These are phyloP conservation scores for Gryganskiella cystojenkinii DNA, from an alignment of 192 early-diverging fungal genomes.

Conservation along the genomic window DNA sequence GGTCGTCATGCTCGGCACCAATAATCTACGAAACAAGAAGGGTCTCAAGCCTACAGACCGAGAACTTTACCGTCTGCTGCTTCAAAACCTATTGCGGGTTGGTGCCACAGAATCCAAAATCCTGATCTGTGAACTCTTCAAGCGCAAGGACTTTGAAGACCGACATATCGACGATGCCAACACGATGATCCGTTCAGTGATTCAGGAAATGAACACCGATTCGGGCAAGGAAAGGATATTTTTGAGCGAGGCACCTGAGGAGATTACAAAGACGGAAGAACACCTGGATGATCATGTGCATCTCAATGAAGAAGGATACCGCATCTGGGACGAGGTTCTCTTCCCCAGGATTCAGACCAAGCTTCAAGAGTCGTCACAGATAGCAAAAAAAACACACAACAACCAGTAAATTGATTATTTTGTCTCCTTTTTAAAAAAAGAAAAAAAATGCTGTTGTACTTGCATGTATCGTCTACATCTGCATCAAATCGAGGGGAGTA, in stretches of 20 bases:
- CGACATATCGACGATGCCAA: slow-evolving; percentile 13
- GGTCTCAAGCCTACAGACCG: slow-evolving; percentile 5
- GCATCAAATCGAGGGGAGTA: too few relatives aligned
- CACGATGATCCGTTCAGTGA: slow-evolving; percentile 1
- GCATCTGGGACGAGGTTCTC: neutral
- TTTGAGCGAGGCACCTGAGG: slow-evolving; percentile 10
- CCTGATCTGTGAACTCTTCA: slow-evolving; percentile 13
- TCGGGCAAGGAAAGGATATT: slow-evolving; percentile 5
- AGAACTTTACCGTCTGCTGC: slow-evolving; percentile 4
- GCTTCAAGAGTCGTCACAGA: too few relatives aligned
- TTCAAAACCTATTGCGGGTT: slow-evolving; percentile 12
- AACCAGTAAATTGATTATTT: too few relatives aligned
- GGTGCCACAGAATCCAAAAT: neutral
- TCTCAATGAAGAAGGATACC: slow-evolving; percentile 8
- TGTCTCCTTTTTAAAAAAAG: too few relatives aligned
- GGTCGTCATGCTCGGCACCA: slow-evolving; percentile 20
- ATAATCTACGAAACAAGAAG: slow-evolving; percentile 25
- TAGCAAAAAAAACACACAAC: too few relatives aligned
- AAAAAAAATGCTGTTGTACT: too few relatives aligned
- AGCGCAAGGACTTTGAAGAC: slow-evolving; percentile 19
- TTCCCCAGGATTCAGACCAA: neutral
- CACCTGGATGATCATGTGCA: slow-evolving; percentile 19
- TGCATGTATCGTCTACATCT: too few relatives aligned
- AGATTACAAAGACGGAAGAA: neutral
- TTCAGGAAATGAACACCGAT: slow-evolving; percentile 10